Evolutionary conservation across 805 yeast genomes (phyloP), one percentile per base, ranked within the genome.

Genomic region (Nakazawaea laoshanensis): DNA sequence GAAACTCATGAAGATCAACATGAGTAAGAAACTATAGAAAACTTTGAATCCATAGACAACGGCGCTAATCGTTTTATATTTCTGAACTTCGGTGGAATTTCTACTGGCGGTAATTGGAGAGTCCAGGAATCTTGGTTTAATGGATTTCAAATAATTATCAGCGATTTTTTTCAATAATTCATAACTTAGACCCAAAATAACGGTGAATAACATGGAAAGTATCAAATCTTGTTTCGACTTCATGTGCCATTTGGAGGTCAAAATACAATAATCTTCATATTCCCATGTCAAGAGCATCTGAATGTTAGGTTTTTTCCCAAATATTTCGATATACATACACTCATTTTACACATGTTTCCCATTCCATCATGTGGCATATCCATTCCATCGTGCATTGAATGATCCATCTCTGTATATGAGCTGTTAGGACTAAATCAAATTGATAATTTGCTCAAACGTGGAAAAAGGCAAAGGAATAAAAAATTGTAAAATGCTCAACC

Each of bases 1-100:
- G 44, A 61, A 65, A 7, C 65, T 59, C 72, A 65, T 65, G 37
- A 65, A 65, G 9, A 65, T 58, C 42, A 65, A 50, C 72, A 65
- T 65, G 42, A 65, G 55, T 45, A 61, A 48, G 36, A 65, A 63
- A 3, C 67, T 61, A 42, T 59, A 63, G 12, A 62, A 60, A n/a
- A 64, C 66, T 36, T 57, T 51, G 12, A 58, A 15, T 1, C 65
- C 69, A 39, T 65, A 65, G 10, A 59, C 32, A 2, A 47, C n/a
- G 2, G 65, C 48, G 37, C 48, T 45, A 24, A 47, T 51, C 3
- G 50, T 10, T 30, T 48, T 56, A 36, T 41, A 49, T 12, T 22
- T 35, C 16, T 19, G 26, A 17, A 10, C 8, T 25, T n/a, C n/a
- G n/a, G n/a, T 20, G 8, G 23, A 20, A 11, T 20, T 9, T 9